phyloP scores from a whole-genome alignment of 1,139 yeast species.

The Hyphopichia buzzinii region DNA sequence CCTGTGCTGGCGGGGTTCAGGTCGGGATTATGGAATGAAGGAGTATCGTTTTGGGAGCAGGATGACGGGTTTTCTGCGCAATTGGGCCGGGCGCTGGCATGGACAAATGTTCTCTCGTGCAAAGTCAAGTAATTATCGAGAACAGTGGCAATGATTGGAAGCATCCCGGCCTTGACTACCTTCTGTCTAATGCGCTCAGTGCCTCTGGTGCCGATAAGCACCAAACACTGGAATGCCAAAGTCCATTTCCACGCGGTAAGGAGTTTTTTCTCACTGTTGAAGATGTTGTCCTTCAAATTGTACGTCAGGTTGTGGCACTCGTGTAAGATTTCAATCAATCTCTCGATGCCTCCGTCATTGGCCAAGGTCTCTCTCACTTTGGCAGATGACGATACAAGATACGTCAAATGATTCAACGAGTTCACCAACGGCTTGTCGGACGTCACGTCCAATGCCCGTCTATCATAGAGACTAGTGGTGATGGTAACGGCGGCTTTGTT shows the following conservation, averaged over 20 bases:
- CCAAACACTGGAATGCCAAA: constrained; percentile 86
- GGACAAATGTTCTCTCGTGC: constrained; percentile 38
- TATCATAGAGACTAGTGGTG: constrained; percentile 82
- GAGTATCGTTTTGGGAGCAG: not conserved
- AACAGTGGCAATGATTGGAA: constrained; percentile 88
- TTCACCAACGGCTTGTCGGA: constrained; percentile 88
- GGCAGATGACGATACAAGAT: constrained; percentile 79
- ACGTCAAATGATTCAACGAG: constrained; percentile 85
- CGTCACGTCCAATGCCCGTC: constrained; percentile 90
- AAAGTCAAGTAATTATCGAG: constrained; percentile 73
- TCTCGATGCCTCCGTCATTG: constrained; percentile 87
- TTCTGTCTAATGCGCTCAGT: constrained; percentile 80
- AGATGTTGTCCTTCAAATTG: constrained; percentile 34
- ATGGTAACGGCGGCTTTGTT: constrained; percentile 91
- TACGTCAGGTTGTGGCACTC: constrained; percentile 58
- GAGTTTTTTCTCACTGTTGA: constrained; percentile 48
- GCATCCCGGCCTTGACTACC: constrained; percentile 86
- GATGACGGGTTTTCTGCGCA: constrained; percentile 5
- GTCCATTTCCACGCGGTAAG: constrained; percentile 96
- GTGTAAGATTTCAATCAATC: constrained; percentile 80
- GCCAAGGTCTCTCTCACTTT: constrained; percentile 89
- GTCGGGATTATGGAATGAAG: constrained; percentile 1
- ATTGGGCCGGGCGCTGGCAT: constrained; percentile 19
- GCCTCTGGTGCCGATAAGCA: constrained; percentile 89
- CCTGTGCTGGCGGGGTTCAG: constrained; percentile 1